These are phyloP conservation scores for Diaporthe citriasiana DNA, from an alignment of 2,329 filamentous ascomycete species.

Conservation along the genomic window DNA sequence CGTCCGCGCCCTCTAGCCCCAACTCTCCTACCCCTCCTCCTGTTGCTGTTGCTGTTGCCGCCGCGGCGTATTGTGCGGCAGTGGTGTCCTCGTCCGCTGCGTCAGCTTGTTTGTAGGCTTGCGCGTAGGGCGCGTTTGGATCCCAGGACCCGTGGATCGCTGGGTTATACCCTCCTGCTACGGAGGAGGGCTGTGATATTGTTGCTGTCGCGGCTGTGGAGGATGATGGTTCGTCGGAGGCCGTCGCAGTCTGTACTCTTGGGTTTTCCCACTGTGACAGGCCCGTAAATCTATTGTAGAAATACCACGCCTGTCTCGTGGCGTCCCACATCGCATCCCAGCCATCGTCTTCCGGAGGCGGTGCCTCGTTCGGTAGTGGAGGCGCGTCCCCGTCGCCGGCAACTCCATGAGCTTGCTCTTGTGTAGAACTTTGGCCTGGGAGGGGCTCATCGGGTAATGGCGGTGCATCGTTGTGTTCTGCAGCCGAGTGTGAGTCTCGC, in stretches of 20 bases:
- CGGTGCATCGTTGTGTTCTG: conserved; percentile 21
- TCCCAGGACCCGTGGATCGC: conserved; percentile 98
- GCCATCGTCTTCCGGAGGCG: conserved; percentile 73
- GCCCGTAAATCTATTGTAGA: conserved; percentile 84
- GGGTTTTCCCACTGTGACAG: conserved; percentile 90
- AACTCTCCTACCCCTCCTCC: conserved; percentile 56
- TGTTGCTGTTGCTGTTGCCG: conserved; percentile 32
- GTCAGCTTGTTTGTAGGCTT: conserved; percentile 61
- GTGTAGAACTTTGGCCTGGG: background rate
- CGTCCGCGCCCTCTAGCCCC: conserved; percentile 56
- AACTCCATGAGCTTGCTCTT: background rate
- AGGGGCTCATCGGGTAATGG: conserved; percentile 40
- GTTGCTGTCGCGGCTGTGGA: conserved; percentile 46
- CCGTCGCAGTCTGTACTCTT: conserved; percentile 69
- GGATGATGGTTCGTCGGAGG: conserved; percentile 47
- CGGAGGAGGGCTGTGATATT: conserved; percentile 52
- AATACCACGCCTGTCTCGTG: conserved; percentile 79
- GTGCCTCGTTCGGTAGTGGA: conserved; percentile 59
- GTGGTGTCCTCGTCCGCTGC: conserved; percentile 53
- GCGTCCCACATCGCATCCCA: conserved; percentile 88
- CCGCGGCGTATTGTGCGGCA: conserved; percentile 47
- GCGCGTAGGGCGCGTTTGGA: conserved; percentile 93
- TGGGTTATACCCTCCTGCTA: conserved; percentile 89
- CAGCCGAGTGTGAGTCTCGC: background rate
- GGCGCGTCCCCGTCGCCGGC: conserved; percentile 46